Percentiles rank a stretch among this genome's conserved stretches.
Conservation (phyloP, 1,284 basidiomycete species). For the Melampsora medusae region DNA sequence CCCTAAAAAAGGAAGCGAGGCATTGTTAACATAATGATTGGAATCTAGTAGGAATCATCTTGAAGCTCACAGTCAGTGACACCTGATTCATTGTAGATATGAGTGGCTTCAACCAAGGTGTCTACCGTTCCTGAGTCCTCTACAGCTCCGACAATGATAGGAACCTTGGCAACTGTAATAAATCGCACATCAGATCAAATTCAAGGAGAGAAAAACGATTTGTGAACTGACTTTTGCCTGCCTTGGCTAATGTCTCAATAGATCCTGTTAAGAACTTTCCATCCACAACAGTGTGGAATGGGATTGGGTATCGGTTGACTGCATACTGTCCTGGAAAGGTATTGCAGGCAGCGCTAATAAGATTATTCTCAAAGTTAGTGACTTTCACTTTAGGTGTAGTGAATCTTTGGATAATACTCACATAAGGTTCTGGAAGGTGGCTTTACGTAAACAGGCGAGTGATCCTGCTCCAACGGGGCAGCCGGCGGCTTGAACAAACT, state of each 20-base stretch:
- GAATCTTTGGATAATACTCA: not conserved
- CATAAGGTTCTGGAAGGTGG: not conserved
- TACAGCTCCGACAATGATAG: not conserved
- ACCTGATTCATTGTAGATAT: not conserved
- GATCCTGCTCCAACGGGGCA: not conserved
- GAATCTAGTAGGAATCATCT: too few species aligned
- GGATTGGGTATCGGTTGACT: not conserved
- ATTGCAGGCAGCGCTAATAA: not conserved
- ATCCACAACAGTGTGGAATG: not conserved
- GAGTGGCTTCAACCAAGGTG: not conserved
- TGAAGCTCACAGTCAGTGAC: not conserved
- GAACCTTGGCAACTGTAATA: not conserved
- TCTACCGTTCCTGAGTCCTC: not conserved
- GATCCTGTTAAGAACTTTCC: not conserved
- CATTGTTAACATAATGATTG: too few species aligned
- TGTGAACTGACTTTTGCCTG: not conserved
- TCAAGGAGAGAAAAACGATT: not conserved
- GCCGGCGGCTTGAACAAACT: not conserved
- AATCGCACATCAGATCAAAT: too few species aligned
- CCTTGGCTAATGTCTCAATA: not conserved
- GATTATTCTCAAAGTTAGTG: not conserved
- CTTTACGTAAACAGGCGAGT: not conserved
- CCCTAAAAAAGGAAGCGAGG: not conserved
- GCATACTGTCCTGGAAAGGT: not conserved
- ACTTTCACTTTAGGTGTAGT: not conserved